A percentile compares a stretch with the other conserved stretches of the same genome.
Evolutionary conservation across 352 stramenopile species (phyloP).

Genomic region (Globisporangium cystogenes): DNA sequence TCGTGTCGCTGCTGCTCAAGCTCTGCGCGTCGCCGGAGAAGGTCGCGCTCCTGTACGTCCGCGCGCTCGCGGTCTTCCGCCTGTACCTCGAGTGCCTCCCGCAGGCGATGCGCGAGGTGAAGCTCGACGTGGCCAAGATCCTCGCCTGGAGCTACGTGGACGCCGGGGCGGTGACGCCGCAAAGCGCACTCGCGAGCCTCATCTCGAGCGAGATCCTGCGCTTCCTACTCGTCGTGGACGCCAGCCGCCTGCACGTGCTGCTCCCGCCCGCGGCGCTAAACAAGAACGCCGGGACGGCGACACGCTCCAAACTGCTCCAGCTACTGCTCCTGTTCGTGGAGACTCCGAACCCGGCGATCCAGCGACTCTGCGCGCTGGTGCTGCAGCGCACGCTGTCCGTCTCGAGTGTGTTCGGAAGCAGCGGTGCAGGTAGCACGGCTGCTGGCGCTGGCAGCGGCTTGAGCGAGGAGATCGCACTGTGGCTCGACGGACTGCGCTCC

Average conservation of each 20-base stretch:
- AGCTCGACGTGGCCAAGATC: constrained; percentile 85
- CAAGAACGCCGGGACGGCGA: constrained; percentile 12
- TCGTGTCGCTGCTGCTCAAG: constrained; percentile 77
- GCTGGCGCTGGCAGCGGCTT: constrained; percentile 15
- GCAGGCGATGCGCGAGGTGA: constrained; percentile 70
- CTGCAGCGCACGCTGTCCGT: constrained; percentile 47
- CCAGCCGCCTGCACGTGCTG: constrained; percentile 51
- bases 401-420: constrained; percentile 51
- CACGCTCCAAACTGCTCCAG: constrained; percentile 57
- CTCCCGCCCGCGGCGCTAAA: constrained; percentile 17
- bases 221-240: constrained; percentile 58
- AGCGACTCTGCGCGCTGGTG: constrained; percentile 35
- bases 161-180: background rate
- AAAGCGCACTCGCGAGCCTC: constrained; percentile 32
- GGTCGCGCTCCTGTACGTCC: constrained; percentile 60
- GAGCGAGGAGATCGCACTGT: constrained; percentile 53
- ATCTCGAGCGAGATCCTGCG: constrained; percentile 70
- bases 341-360: constrained; percentile 27
- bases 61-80: constrained; percentile 66
- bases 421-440: constrained; percentile 4
- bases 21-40: constrained; percentile 39
- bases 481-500: constrained; percentile 51
- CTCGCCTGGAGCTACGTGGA: constrained; percentile 52
- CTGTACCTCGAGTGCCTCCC: constrained; percentile 74
- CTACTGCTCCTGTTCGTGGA: constrained; percentile 53